These are phyloP conservation scores for Groenewaldozyma auringiensis DNA, from an alignment of 1,139 yeast genomes.

Conservation along the genomic window DNA sequence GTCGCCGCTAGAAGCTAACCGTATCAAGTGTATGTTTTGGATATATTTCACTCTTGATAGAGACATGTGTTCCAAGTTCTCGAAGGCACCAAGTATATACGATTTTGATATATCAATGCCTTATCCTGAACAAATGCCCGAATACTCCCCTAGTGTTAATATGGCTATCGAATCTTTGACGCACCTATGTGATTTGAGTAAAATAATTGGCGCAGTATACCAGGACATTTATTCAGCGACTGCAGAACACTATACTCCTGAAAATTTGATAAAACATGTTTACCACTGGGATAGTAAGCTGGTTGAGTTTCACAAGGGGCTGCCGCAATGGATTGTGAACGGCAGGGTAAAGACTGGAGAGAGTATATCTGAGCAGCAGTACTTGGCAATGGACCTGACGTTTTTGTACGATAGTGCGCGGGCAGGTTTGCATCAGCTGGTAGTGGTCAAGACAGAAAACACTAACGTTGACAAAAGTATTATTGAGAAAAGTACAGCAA, in stretches of 20 bases:
- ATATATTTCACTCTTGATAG: constrained; percentile 47
- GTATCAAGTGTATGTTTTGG: constrained; percentile 49
- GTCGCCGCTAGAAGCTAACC: constrained; percentile 33
- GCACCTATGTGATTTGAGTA: constrained; percentile 16
- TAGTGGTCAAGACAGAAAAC: constrained; percentile 24
- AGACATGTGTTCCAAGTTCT: constrained; percentile 47
- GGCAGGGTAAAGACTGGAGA: constrained; percentile 16
- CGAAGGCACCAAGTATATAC: constrained; percentile 53
- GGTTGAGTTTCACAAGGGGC: constrained; percentile 23
- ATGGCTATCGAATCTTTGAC: constrained; percentile 7
- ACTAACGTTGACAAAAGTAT: background rate
- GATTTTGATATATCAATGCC: constrained; percentile 35
- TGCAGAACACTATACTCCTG: constrained; percentile 25
- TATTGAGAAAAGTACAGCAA: constrained; percentile 14
- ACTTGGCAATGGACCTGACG: constrained; percentile 14
- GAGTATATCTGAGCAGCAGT: background rate
- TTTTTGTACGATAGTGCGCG: constrained; percentile 22
- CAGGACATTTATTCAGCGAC: constrained; percentile 27
- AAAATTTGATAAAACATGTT: constrained; percentile 24
- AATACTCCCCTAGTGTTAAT: background rate
- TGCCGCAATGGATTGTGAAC: constrained; percentile 24
- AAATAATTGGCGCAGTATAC: constrained; percentile 25
- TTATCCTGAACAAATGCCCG: constrained; percentile 12
- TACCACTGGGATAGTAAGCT: constrained; percentile 28
- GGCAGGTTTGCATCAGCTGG: constrained; percentile 23